phyloP scores from a whole-genome alignment of 805 yeast genomes.

The Ogataea dorogensis region DNA sequence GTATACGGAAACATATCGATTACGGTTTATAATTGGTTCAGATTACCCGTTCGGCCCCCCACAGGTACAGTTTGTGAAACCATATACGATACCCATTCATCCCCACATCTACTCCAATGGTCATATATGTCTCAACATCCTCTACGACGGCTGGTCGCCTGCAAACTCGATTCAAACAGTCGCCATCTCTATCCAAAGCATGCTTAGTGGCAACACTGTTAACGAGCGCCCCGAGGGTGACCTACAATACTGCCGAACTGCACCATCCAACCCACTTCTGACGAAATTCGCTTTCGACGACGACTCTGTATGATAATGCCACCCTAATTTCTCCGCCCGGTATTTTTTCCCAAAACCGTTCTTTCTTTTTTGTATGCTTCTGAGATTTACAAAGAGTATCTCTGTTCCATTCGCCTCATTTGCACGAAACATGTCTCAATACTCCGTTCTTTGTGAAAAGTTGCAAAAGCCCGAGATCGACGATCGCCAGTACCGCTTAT shows the following conservation, averaged over 20 bases:
- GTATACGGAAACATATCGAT: constrained; percentile 39
- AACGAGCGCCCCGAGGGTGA: constrained; percentile 60
- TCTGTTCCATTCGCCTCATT: constrained; percentile 1
- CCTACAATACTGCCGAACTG: constrained; percentile 44
- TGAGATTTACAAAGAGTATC: constrained; percentile 4
- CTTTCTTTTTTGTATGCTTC: constrained; percentile 9
- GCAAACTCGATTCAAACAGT: constrained; percentile 51
- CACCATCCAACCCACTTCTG: constrained; percentile 57
- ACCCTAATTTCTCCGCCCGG: constrained; percentile 6
- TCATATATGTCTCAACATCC: constrained; percentile 68
- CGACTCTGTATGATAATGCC: constrained; percentile 38
- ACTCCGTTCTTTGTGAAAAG: constrained; percentile 14
- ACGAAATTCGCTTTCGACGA: constrained; percentile 58
- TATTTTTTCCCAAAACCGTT: constrained; percentile 5
- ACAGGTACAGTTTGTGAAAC: constrained; percentile 48
- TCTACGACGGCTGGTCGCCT: constrained; percentile 69
- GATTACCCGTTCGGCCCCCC: constrained; percentile 62
- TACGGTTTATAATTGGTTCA: constrained; percentile 42
- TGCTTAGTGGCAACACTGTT: constrained; percentile 50
- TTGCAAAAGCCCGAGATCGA: constrained; percentile 54
- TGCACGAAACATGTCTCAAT: constrained; percentile 8
- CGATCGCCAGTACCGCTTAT: constrained; percentile 69
- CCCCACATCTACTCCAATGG: constrained; percentile 78
- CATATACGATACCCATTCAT: constrained; percentile 54
- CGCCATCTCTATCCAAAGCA: constrained; percentile 60